Conservation (phyloP, 2,329 filamentous ascomycete genomes). For the Boeremia exigua region DNA sequence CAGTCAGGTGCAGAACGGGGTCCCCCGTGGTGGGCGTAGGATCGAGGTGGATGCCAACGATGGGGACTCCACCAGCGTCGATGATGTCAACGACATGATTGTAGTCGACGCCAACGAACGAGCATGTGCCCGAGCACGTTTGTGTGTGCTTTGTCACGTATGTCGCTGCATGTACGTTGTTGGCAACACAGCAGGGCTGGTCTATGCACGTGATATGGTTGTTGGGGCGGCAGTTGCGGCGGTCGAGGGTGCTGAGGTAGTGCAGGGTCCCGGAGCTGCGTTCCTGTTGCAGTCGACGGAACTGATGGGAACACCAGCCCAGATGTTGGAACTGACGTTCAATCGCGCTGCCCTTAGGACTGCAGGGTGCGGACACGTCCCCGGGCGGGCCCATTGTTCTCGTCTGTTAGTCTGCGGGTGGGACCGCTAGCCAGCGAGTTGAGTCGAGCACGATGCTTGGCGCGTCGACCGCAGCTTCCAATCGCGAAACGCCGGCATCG, state of each 20-base stretch:
- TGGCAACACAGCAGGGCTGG: constrained; percentile 1
- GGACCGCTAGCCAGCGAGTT: neutral
- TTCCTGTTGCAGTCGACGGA: neutral
- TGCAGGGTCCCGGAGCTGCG: neutral
- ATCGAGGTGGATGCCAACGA: constrained; percentile 6
- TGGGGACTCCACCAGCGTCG: constrained; percentile 3
- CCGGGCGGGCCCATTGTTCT: neutral
- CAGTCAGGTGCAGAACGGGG: constrained; percentile 1
- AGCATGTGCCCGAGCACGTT: neutral
- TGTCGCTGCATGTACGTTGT: neutral
- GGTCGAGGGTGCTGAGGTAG: constrained; percentile 8
- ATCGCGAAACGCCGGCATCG: too few species aligned
- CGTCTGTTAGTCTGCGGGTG: neutral
- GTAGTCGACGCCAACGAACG: neutral
- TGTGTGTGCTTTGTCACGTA: neutral
- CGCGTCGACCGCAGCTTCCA: constrained; percentile 1
- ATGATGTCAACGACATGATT: constrained; percentile 7
- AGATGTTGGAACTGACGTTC: neutral
- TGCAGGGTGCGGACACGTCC: neutral
- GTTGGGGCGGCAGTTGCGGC: constrained; percentile 1
- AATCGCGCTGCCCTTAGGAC: neutral
- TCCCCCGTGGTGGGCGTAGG: neutral
- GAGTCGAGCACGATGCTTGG: neutral
- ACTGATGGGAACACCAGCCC: constrained; percentile 11
- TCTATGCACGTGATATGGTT: constrained; percentile 2